Evolutionary conservation across 306 rosid genomes (phyloP).

Genomic region (Prunus armeniaca): DNA sequence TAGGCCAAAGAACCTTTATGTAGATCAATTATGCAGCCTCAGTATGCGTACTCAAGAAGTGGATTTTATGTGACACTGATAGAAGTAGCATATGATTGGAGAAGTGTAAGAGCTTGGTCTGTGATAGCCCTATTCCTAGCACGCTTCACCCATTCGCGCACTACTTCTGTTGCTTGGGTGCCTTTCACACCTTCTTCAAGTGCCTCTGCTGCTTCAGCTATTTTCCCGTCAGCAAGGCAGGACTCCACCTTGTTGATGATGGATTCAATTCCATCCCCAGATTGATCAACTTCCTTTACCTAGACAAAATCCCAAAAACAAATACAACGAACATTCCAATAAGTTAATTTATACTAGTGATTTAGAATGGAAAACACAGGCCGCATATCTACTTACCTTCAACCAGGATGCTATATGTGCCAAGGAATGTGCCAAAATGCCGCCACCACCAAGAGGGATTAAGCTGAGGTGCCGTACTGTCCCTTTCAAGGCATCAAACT

Average conservation of each 20-base stretch:
- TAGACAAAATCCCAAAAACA: conserved; percentile 34
- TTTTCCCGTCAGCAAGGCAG: conserved; percentile 81
- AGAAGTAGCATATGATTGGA: conserved; percentile 79
- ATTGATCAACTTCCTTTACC: conserved; percentile 72
- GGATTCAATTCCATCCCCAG: conserved; percentile 88
- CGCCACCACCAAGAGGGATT: conserved; percentile 83
- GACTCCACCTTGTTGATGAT: conserved; percentile 70
- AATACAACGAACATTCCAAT: conserved; percentile 11
- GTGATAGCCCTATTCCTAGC: conserved; percentile 93
- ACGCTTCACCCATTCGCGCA: conserved; percentile 63
- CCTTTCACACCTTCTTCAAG: conserved; percentile 83
- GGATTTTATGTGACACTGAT: conserved; percentile 51
- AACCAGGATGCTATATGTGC: conserved; percentile 80
- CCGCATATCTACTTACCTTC: conserved; percentile 54
- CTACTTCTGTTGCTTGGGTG: conserved; percentile 71
- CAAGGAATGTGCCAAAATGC: conserved; percentile 73
- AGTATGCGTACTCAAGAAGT: conserved; percentile 18
- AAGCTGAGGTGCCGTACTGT: conserved; percentile 65
- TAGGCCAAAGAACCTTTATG: conserved; percentile 22
- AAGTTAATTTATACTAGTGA: conserved; percentile 11
- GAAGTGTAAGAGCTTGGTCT: conserved; percentile 84
- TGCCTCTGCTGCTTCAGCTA: conserved; percentile 77
- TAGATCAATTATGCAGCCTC: conserved; percentile 3
- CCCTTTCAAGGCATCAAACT: conserved; percentile 83
- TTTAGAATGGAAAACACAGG: conserved; percentile 7